phyloP scores from a whole-genome alignment of 2,329 filamentous ascomycete genomes.

The Venturiaceae sp. region DNA sequence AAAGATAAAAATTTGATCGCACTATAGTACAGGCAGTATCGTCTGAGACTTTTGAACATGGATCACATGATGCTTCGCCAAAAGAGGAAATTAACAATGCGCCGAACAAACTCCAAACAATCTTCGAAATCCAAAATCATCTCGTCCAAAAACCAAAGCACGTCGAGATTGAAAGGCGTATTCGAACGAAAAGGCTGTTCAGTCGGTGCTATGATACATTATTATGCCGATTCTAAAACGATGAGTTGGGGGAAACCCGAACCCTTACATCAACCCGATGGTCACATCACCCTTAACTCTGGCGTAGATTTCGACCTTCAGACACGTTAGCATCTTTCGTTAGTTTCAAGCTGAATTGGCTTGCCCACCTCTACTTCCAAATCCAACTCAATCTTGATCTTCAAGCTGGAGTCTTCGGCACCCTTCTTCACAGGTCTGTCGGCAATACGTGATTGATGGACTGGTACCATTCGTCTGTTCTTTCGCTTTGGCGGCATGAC shows the following conservation, averaged over 20 bases:
- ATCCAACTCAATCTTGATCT: conserved; percentile 33
- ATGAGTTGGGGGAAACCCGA: background rate
- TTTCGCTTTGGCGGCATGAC: conserved; percentile 8
- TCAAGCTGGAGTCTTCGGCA: conserved; percentile 27
- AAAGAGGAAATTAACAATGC: background rate
- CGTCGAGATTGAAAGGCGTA: background rate
- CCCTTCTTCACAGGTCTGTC: conserved; percentile 25
- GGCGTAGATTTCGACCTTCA: conserved; percentile 20
- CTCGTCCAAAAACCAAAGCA: background rate
- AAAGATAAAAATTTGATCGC: background rate
- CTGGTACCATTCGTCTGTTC: conserved; percentile 17
- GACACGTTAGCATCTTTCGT: background rate
- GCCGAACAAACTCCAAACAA: background rate
- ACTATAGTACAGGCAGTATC: background rate
- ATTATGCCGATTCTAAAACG: background rate
- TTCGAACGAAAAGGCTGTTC: background rate
- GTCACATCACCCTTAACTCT: conserved; percentile 22
- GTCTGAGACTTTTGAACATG: background rate
- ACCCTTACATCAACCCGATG: conserved; percentile 18
- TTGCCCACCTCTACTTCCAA: conserved; percentile 20
- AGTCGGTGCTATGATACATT: background rate
- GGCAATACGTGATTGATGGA: conserved; percentile 28
- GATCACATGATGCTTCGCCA: background rate
- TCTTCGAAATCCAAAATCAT: background rate
- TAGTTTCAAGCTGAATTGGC: background rate